These are phyloP conservation scores for Cnidoscolus chayamansa DNA, from an alignment of 441 rosid species.

Conservation along the genomic window DNA sequence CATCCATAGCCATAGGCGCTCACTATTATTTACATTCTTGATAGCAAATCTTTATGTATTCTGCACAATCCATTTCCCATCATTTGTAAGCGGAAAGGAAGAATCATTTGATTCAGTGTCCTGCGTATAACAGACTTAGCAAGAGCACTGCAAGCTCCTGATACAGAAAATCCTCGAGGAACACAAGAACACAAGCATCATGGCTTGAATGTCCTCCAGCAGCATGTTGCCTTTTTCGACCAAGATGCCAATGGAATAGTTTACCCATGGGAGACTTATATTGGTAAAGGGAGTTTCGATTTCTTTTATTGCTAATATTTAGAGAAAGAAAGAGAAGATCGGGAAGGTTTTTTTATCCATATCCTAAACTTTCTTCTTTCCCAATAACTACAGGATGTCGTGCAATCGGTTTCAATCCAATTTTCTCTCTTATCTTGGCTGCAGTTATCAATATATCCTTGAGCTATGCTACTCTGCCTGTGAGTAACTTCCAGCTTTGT, in stretches of 20 bases:
- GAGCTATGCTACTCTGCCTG: constrained; percentile 68
- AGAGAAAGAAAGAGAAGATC: background rate
- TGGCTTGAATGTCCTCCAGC: constrained; percentile 73
- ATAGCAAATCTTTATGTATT: too few relatives aligned
- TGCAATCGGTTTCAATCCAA: constrained; percentile 58
- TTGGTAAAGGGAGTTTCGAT: constrained; percentile 30
- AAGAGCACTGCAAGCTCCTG: constrained; percentile 73
- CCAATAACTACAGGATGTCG: constrained; percentile 43
- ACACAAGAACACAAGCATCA: constrained; percentile 48
- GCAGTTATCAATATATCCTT: constrained; percentile 39
- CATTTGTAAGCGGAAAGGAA: too few relatives aligned
- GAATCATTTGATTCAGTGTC: background rate
- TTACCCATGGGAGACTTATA: constrained; percentile 81
- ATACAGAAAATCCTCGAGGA: constrained; percentile 59
- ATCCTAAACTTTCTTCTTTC: background rate
- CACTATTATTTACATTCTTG: too few relatives aligned
- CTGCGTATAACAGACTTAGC: constrained; percentile 49
- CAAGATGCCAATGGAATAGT: constrained; percentile 65
- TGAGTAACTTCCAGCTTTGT: constrained; percentile 26
- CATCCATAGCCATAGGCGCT: too few relatives aligned
- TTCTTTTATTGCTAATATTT: background rate
- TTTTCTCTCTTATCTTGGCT: constrained; percentile 49
- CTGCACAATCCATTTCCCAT: too few relatives aligned
- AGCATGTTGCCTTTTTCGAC: constrained; percentile 82
- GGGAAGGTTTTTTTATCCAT: background rate